phyloP scores from a whole-genome alignment of 192 early-diverging fungal species.

The Thoreauomyces humboldtii region DNA sequence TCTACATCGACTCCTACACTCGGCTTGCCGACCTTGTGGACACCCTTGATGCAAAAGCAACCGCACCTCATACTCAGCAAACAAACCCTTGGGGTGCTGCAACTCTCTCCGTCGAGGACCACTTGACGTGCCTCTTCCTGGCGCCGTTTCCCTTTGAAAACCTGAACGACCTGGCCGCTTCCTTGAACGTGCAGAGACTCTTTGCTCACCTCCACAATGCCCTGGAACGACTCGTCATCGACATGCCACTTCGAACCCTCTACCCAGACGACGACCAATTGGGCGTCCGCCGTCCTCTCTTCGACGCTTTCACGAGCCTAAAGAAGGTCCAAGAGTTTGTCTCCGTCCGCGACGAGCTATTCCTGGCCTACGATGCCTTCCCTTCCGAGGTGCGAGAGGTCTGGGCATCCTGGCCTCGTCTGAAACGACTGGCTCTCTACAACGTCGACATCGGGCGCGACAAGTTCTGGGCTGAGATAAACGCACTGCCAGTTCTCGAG shows the following conservation, averaged over 20 bases:
- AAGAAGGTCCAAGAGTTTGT: background rate
- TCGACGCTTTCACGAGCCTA: background rate
- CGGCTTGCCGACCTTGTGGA: background rate
- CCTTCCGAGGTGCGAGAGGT: too few relatives aligned
- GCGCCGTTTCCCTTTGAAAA: background rate
- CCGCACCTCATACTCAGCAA: too few relatives aligned
- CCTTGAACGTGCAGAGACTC: background rate
- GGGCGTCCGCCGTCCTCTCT: background rate
- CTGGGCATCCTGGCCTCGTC: background rate
- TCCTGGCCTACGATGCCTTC: background rate
- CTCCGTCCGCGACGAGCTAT: background rate
- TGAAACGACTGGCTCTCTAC: background rate
- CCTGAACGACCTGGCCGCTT: background rate
- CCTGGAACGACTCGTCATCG: background rate
- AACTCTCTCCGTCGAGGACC: background rate
- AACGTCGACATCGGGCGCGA: background rate
- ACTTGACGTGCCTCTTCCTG: background rate
- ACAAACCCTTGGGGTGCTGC: background rate
- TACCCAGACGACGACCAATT: background rate
- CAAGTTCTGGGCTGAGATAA: background rate
- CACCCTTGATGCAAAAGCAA: background rate
- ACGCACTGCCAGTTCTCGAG: background rate
- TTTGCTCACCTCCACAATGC: background rate
- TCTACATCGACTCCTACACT: background rate
- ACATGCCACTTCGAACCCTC: background rate